Evolutionary conservation across 495 filamentous ascomycete genomes (phyloP).

Genomic region (Aspergillus conjunctus): DNA sequence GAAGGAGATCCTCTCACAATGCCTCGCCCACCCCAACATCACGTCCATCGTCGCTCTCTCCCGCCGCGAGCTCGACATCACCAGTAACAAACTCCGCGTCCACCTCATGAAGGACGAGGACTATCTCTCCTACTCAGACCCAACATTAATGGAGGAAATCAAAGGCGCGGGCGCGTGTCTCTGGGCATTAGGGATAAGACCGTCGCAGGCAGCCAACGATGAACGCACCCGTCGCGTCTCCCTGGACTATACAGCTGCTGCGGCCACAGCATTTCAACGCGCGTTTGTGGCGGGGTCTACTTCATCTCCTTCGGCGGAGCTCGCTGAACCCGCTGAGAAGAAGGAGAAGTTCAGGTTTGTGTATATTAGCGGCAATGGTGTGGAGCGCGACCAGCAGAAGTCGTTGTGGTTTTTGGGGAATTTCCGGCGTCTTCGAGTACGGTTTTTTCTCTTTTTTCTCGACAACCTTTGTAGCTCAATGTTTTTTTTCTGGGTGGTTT

Average conservation of each 20-base stretch:
- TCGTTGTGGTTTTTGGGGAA: conserved; percentile 44
- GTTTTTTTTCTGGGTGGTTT: background rate
- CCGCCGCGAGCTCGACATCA: conserved; percentile 39
- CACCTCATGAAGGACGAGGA: conserved; percentile 42
- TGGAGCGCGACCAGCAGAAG: conserved; percentile 51
- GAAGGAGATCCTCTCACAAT: conserved; percentile 47
- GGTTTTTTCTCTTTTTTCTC: conserved; percentile 7
- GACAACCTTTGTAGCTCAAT: background rate
- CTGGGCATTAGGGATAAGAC: conserved; percentile 39
- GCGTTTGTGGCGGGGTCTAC: background rate
- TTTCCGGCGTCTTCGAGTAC: conserved; percentile 48
- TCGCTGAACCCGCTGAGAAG: no score
- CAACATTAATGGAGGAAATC: conserved; percentile 39
- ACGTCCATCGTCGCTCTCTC: conserved; percentile 53
- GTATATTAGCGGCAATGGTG: conserved; percentile 49
- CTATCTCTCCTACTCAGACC: conserved; percentile 45
- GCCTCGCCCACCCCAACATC: conserved; percentile 45
- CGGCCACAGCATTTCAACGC: conserved; percentile 42
- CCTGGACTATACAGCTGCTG: conserved; percentile 48
- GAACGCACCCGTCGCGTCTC: conserved; percentile 33
- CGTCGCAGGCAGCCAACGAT: conserved; percentile 18
- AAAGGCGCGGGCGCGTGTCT: conserved; percentile 55
- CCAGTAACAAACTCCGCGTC: conserved; percentile 44
- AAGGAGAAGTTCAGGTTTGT: conserved; percentile 52
- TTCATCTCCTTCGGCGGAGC: background rate